Base-by-base conservation (phyloP, 2,329 filamentous ascomycete species). In the Bipolaris victoriae region DNA sequence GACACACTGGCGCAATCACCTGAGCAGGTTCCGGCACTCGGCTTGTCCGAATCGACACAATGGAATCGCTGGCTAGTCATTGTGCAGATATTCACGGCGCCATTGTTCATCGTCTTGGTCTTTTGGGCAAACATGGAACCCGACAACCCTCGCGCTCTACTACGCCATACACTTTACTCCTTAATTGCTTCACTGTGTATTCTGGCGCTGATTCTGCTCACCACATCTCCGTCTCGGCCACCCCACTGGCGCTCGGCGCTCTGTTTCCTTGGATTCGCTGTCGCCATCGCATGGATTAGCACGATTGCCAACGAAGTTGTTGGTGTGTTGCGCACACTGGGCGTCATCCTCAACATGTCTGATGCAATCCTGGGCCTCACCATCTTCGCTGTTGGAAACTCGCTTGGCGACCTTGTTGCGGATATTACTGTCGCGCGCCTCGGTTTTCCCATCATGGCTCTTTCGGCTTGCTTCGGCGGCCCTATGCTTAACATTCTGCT, bases 401-500 rank as follows among this genome's bases (percentile, higher is more conserved):
- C 91, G 7, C 83, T 98, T 7, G 94, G 95, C 36, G 95, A 99
- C 70, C 82, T 99, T 15, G 92, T 99, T 9, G 94, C 95, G 15
- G 90, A 99, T 73, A 90, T 98, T 52, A 99, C 95, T 0, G 90
- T 99, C 36, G 95, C 95, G 3, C 87, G 91, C 33, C 86, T 99
- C 2, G 95, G 95, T 2, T 97, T 93, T 76, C 95, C 95, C 0
- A 92, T 99, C 61, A 99, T 99, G 95, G 95, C 95, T 0, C 79
- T 90, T 39, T 93, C 91, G 33, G 95, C 95, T 4, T 99, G 95
- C 74, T 97, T 99, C 74, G 95, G 95, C n/a, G 96, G 95, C 0
- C 95, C 95, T 0, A 94, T 99, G 92, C 85, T 99, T 39, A 99
- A 99, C 69, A 99, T 99, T 61, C 80, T 99, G 0, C 85, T 99